A percentile compares a stretch with the other conserved stretches of the same genome.
These are phyloP conservation scores for Paracoccidioides lutzii DNA, from an alignment of 2,329 filamentous ascomycete species.

Conservation along the genomic window DNA sequence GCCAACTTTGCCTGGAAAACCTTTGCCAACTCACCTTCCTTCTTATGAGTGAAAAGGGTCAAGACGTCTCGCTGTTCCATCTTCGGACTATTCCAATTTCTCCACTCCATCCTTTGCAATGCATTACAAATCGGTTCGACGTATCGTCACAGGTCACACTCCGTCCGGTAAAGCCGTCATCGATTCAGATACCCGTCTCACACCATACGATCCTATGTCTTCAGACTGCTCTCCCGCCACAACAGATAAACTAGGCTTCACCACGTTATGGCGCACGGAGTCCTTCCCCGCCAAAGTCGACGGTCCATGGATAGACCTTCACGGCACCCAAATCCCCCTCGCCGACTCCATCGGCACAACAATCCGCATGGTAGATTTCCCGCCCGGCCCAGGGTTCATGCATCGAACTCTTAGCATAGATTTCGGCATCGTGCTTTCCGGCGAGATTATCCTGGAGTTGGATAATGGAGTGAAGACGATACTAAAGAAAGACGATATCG, in stretches of 20 bases:
- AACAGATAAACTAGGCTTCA: conserved; percentile 13
- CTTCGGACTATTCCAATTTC: neutral
- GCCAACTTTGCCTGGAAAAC: neutral
- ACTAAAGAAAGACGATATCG: conserved; percentile 17
- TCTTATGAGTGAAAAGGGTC: neutral
- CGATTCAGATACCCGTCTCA: conserved; percentile 15
- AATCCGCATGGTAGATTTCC: conserved; percentile 18
- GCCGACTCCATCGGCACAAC: conserved; percentile 12
- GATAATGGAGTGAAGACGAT: conserved; percentile 18
- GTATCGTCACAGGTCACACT: conserved; percentile 18
- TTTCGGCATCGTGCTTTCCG: conserved; percentile 21
- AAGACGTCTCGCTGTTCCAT: neutral
- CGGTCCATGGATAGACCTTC: conserved; percentile 12
- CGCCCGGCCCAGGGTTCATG: conserved; percentile 14
- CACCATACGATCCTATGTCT: conserved; percentile 13
- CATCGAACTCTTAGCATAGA: conserved; percentile 19
- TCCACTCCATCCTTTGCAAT: conserved; percentile 3
- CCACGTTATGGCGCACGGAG: conserved; percentile 16
- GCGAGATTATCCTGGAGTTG: conserved; percentile 18
- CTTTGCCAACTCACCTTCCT: neutral
- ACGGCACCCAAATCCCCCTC: conserved; percentile 16
- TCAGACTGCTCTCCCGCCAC: conserved; percentile 6
- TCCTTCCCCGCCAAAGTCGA: conserved; percentile 14
- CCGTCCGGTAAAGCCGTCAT: conserved; percentile 17
- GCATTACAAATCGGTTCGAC: conserved; percentile 11